A percentile compares a stretch with the other conserved stretches of the same genome.
These are phyloP conservation scores for Batrachochytrium dendrobatidis DNA, from an alignment of 371 early-diverging fungal species.

Conservation along the genomic window DNA sequence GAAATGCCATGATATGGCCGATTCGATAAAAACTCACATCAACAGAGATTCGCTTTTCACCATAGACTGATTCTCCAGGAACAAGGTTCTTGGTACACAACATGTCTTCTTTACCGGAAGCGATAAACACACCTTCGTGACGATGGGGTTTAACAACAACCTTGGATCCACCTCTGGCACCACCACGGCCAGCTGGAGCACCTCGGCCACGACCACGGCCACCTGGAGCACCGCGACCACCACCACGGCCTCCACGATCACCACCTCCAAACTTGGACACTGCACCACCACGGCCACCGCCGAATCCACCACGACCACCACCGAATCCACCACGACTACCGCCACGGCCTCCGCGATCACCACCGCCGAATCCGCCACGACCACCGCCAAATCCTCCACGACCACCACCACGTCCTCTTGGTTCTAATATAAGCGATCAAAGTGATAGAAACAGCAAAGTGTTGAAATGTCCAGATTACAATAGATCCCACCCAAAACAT, in stretches of 20 bases:
- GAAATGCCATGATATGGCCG: not conserved
- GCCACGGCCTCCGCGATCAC: slow-evolving; percentile 31
- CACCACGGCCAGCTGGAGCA: slow-evolving; percentile 36
- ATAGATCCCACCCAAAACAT: no score
- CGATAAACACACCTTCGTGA: slow-evolving; percentile 96
- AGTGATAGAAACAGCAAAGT: no score
- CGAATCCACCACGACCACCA: slow-evolving; percentile 34
- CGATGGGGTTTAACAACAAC: slow-evolving; percentile 96
- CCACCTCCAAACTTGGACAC: slow-evolving; percentile 39
- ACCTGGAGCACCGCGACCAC: slow-evolving; percentile 45
- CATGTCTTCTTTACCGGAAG: slow-evolving; percentile 97
- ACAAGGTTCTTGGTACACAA: slow-evolving; percentile 98
- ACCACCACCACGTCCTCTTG: slow-evolving; percentile 8
- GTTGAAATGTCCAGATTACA: no score
- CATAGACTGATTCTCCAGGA: slow-evolving; percentile 98
- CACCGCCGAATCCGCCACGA: slow-evolving; percentile 36
- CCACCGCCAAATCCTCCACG: slow-evolving; percentile 26
- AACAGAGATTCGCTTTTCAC: slow-evolving; percentile 97
- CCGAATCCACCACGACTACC: slow-evolving; percentile 38
- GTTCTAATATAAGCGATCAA: not conserved
- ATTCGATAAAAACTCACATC: slow-evolving; percentile 42
- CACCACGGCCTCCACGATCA: slow-evolving; percentile 38
- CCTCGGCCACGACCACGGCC: slow-evolving; percentile 45
- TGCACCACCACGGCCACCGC: slow-evolving; percentile 40
- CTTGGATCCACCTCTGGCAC: slow-evolving; percentile 61